A percentile compares a stretch with the other conserved stretches of the same genome.
phyloP scores from a whole-genome alignment of 345 rosid species.

The Salix dunnii region DNA sequence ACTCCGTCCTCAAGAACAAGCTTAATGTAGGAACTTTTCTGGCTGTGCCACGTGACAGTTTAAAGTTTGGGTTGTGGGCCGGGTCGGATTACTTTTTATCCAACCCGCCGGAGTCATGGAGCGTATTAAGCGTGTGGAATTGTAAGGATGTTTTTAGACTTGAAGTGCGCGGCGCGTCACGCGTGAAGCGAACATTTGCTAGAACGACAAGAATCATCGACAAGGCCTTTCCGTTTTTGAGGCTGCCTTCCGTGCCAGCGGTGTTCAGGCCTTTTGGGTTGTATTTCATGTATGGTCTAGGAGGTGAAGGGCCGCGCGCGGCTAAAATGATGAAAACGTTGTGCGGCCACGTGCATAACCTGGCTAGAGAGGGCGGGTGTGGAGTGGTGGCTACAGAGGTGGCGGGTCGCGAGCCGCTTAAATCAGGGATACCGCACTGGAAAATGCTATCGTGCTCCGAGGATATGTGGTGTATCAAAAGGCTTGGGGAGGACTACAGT shows the following conservation, averaged over 20 bases:
- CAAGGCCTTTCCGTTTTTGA: constrained; percentile 64
- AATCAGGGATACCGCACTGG: constrained; percentile 77
- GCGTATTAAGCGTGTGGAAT: constrained; percentile 83
- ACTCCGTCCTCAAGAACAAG: constrained; percentile 68
- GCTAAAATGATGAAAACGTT: constrained; percentile 55
- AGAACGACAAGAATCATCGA: constrained; percentile 64
- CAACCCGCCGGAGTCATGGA: constrained; percentile 87
- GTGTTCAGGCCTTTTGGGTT: constrained; percentile 75
- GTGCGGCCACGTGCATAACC: constrained; percentile 77
- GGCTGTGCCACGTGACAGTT: constrained; percentile 62
- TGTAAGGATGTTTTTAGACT: constrained; percentile 67
- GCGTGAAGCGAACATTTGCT: constrained; percentile 48
- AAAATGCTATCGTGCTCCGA: constrained; percentile 67
- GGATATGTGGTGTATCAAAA: constrained; percentile 88
- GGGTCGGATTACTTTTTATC: constrained; percentile 58
- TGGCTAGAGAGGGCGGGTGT: constrained; percentile 66
- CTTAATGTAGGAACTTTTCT: constrained; percentile 73
- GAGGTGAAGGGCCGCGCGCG: constrained; percentile 82
- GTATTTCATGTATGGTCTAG: constrained; percentile 83
- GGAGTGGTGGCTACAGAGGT: constrained; percentile 83
- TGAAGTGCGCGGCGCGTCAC: constrained; percentile 75
- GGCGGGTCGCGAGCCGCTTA: constrained; percentile 61
- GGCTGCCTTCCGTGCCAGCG: constrained; percentile 80
- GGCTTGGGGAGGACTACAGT: constrained; percentile 73
- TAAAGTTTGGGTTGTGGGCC: constrained; percentile 38